Conservation (phyloP, 345 rosid genomes). For the Bruguiera gymnorhiza region DNA sequence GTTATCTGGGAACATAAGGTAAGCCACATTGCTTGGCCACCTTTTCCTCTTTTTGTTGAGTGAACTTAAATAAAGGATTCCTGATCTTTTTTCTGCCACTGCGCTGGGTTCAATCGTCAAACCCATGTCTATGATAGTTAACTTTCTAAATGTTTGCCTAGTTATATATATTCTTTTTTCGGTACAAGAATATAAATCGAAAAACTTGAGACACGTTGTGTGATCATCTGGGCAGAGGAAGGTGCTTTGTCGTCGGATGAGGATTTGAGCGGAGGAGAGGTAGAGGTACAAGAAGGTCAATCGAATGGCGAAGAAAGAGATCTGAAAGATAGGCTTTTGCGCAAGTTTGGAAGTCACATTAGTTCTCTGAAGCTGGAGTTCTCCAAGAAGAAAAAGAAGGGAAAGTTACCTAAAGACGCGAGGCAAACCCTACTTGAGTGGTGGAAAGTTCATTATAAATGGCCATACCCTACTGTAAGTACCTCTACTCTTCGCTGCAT, state of each 20-base stretch:
- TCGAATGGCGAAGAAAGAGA: slow-evolving; percentile 26
- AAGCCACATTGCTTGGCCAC: too few relatives aligned
- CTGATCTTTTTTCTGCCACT: too few relatives aligned
- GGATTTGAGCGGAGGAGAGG: slow-evolving; percentile 48
- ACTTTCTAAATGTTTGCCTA: too few relatives aligned
- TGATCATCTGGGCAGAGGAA: slow-evolving; percentile 37
- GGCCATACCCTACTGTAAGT: slow-evolving; percentile 40
- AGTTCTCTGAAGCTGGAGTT: slow-evolving; percentile 27
- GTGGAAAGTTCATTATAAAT: slow-evolving; percentile 35
- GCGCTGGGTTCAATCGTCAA: too few relatives aligned
- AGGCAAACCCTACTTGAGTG: slow-evolving; percentile 31
- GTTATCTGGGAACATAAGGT: too few relatives aligned
- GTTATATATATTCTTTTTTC: background rate
- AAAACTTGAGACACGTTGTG: background rate
- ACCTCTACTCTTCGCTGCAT: background rate
- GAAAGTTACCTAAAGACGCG: slow-evolving; percentile 34
- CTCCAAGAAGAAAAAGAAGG: slow-evolving; percentile 36
- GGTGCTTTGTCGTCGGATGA: slow-evolving; percentile 64
- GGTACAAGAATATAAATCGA: background rate
- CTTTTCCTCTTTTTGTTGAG: too few relatives aligned
- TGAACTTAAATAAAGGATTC: too few relatives aligned
- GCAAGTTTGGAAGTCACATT: slow-evolving; percentile 32
- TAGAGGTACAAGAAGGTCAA: slow-evolving; percentile 24
- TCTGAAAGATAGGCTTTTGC: slow-evolving; percentile 27
- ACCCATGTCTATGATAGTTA: too few relatives aligned